Evolutionary conservation across 305 asterid genomes (phyloP).

Genomic region (Fraxinus dipetala): DNA sequence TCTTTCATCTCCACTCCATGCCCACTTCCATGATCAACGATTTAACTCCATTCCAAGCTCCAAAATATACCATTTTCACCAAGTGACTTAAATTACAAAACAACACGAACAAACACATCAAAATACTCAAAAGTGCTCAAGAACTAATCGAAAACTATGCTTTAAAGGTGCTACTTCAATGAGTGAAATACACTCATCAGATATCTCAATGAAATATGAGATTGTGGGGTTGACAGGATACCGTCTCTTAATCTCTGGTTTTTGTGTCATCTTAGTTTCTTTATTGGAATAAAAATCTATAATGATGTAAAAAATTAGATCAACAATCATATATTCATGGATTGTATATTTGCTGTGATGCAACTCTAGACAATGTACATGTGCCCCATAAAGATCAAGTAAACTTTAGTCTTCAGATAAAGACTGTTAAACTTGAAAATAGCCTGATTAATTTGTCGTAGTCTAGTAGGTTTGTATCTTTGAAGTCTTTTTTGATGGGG

Average conservation of each 20-base stretch:
- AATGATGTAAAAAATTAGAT: neutral
- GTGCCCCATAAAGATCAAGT: neutral
- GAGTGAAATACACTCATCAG: too few species aligned
- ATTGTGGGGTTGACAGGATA: neutral
- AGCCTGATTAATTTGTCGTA: neutral
- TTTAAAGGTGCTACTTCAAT: too few species aligned
- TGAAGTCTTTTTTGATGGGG: neutral
- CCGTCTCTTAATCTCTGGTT: neutral
- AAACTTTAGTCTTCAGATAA: neutral
- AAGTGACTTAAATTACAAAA: too few species aligned
- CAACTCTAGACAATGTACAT: neutral
- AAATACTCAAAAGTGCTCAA: too few species aligned
- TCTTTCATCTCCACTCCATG: too few species aligned
- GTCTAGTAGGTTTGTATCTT: neutral
- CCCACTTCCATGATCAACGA: too few species aligned
- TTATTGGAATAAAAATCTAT: neutral
- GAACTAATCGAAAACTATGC: too few species aligned
- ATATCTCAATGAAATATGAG: neutral
- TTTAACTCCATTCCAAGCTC: too few species aligned
- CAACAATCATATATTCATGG: neutral
- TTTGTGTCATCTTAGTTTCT: neutral
- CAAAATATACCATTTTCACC: neutral
- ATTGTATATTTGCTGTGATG: neutral
- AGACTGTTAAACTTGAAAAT: neutral
- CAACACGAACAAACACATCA: too few species aligned